Base-by-base conservation (phyloP, 139 green algal species). In the Edaphochlamys debaryana region DNA sequence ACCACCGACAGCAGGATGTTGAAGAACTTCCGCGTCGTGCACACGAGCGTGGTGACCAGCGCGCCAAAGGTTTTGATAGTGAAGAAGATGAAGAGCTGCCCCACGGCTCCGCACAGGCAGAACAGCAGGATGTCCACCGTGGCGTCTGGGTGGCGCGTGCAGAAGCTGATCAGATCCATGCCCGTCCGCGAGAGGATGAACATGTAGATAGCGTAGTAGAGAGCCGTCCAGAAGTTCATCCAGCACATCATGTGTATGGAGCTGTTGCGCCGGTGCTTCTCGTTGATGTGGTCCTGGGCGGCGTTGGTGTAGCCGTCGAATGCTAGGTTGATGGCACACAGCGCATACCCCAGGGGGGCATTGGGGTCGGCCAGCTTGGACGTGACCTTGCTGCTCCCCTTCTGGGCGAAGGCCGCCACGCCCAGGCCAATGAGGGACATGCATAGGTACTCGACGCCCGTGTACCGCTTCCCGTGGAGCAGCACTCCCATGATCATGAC, bases 21-120 rank as follows among this genome's bases (percentile, higher is more conserved):
- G 90, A 99, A 98, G 87, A 99, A 99, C 92, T 99, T 99, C 69
- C 97, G 91, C 25, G 97, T 99, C 48, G 97, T 99, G 84, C 95
- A 99, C 37, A 99, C 91, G 30, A 98, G 90, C 0, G 95, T 98
- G 86, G 95, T 97, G 42, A 91, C 82, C n/a, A 99, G 86, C 19
- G 93, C 92, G 15, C 97, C 97, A 92, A 99, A 99, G 27, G 71
- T 85, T 80, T 93, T 92, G 89, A 99, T 99, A 37, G 95, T 99
- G 79, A 92, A 91, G 85, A 99, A 99, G 66, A 99, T 99, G 90
- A 99, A 99, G 36, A 99, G 92, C 91, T 99, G 97, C 25, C 96
- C 97, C 36, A 98, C 80, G 0, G 95, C 95, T 58, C 96, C 96
- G 77, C 97, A 99, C 11, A 98, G 48, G 87, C 96, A 98, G 91